Base-by-base conservation (phyloP, 805 yeast species). In the Pichia cephalocereana region DNA sequence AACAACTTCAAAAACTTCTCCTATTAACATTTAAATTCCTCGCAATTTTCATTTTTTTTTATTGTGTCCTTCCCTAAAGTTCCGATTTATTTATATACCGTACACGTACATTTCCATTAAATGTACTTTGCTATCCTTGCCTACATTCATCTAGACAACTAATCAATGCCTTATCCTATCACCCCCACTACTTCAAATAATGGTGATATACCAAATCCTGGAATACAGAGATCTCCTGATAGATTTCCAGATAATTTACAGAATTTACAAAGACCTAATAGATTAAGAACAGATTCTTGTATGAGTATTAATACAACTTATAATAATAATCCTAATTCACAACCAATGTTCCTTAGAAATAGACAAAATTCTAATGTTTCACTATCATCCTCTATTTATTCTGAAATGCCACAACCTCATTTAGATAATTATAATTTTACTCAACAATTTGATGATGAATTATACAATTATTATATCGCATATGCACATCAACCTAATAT, bases 401-500 rank as follows among this genome's bases (percentile, higher is more conserved):
- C 55, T 12, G 52, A 50, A 30, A 43, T 43, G n/a, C 49, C 48
- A 19, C 39, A 45, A 31, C 49, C 50, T 7, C 57, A 50, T 39
- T 12, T 59, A 30, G 57, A 52, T 3, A 57, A 51, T 40, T 63
- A 60, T 41, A 60, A 60, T 17, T 66, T 64, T 44, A 64, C 74
- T 1, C 60, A 59, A 5, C 57, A 52, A 7, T 77, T 77, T 52
- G 78, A 79, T 54, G 66, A 64, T 23, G 56, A 75, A 14, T 61
- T 82, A 26, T 56, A 71, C 55, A 69, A 68, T 38, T 67, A 70
- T 6, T 80, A 80, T 56, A 75, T 75, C 45, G 57, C 65, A 9
- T 68, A 75, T 48, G 71, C 76, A 15, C 70, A 70, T 43, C 78
- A 74, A 55, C 88, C 89, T 8, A 75, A 78, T 34, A 68, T 73